These are phyloP conservation scores for Ogataea angusta DNA, from an alignment of 805 yeast genomes.

Conservation along the genomic window DNA sequence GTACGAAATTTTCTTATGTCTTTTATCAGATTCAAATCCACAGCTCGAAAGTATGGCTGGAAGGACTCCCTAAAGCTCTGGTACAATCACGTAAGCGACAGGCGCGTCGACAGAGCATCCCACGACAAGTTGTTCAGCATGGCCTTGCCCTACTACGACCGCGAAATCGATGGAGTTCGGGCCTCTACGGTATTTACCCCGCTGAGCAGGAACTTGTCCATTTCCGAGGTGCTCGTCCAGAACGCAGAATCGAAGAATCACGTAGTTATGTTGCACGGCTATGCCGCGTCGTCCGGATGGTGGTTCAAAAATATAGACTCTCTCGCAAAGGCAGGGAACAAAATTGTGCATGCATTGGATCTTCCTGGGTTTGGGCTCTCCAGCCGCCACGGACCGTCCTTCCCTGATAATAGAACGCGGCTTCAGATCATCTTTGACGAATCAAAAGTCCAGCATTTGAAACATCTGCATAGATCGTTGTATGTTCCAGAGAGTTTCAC, in stretches of 20 bases:
- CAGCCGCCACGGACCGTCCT: conserved; percentile 38
- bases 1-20: conserved; percentile 1
- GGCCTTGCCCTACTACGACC: conserved; percentile 28
- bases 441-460: conserved; percentile 15
- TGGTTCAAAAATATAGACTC: conserved; percentile 51
- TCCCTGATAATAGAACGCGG: conserved; percentile 25
- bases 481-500: conserved; percentile 21
- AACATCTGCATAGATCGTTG: conserved; percentile 26
- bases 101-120: conserved; percentile 20
- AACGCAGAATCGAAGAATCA: conserved; percentile 24
- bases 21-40: conserved; percentile 1
- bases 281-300: conserved; percentile 55
- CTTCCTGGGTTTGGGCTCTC: conserved; percentile 55
- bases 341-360: conserved; percentile 41
- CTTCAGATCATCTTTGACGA: conserved; percentile 26
- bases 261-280: conserved; percentile 54
- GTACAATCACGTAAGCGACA: conserved; percentile 18
- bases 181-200: conserved; percentile 18
- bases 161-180: conserved; percentile 9
- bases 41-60: conserved; percentile 12
- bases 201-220: neutral
- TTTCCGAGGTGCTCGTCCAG: conserved; percentile 1
- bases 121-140: conserved; percentile 25
- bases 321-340: conserved; percentile 31
- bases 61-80: conserved; percentile 25